These are phyloP conservation scores for Paramyrothecium sp. DNA, from an alignment of 2,329 filamentous ascomycete species.

Conservation along the genomic window DNA sequence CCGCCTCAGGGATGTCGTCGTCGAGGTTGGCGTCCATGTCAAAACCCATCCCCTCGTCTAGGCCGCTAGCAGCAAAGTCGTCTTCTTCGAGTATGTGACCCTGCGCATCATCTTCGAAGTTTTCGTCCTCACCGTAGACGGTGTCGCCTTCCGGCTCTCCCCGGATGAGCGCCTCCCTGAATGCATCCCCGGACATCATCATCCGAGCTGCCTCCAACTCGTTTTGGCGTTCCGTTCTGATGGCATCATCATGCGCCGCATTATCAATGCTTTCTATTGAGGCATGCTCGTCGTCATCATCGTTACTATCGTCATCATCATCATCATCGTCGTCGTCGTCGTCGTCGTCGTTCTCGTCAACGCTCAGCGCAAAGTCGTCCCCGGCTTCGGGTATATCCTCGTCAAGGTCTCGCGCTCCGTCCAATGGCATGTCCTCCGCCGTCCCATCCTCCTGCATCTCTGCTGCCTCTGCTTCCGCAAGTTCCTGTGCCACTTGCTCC, in stretches of 20 bases:
- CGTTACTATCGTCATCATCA: slow-evolving; percentile 34
- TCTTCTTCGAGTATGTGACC: slow-evolving; percentile 64
- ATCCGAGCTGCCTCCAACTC: slow-evolving; percentile 49
- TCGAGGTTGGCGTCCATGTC: slow-evolving; percentile 70
- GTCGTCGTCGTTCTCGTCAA: slow-evolving; percentile 41
- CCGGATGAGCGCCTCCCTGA: slow-evolving; percentile 56
- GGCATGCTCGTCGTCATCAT: slow-evolving; percentile 37
- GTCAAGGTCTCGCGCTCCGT: slow-evolving; percentile 61
- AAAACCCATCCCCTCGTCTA: slow-evolving; percentile 22
- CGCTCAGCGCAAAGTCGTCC: slow-evolving; percentile 49
- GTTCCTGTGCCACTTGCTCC: slow-evolving; percentile 70
- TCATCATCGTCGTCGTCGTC: slow-evolving; percentile 40
- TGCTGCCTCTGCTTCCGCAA: slow-evolving; percentile 63
- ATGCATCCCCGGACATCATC: slow-evolving; percentile 59
- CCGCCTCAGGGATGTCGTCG: slow-evolving; percentile 67
- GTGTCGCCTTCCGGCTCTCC: slow-evolving; percentile 47
- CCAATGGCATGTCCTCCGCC: slow-evolving; percentile 56
- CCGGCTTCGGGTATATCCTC: slow-evolving; percentile 72
- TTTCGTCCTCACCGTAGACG: slow-evolving; percentile 53
- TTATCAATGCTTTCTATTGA: slow-evolving; percentile 19
- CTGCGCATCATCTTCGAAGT: slow-evolving; percentile 52
- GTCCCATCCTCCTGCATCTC: slow-evolving; percentile 41
- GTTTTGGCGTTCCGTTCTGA: slow-evolving; percentile 44
- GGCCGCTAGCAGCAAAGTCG: slow-evolving; percentile 43
- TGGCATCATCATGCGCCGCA: slow-evolving; percentile 35